Evolutionary conservation across 306 rosid genomes (phyloP).

Genomic region (Acacia confusa): DNA sequence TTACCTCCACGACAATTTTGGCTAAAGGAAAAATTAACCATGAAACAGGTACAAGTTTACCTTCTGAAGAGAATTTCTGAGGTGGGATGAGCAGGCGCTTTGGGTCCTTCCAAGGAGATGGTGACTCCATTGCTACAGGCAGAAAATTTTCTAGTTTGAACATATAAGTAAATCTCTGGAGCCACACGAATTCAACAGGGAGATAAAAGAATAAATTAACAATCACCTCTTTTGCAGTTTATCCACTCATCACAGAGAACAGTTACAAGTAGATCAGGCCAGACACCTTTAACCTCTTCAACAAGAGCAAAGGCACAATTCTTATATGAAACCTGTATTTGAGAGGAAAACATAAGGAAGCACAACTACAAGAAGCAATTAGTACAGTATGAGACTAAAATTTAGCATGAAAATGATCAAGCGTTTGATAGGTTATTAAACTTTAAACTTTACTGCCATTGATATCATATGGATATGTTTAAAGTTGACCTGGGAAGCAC

Average conservation of each 20-base stretch:
- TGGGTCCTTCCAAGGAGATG: constrained; percentile 78
- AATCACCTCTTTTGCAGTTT: constrained; percentile 85
- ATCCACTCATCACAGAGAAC: constrained; percentile 82
- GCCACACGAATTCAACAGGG: constrained; percentile 27
- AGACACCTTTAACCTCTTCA: constrained; percentile 72
- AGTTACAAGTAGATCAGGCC: constrained; percentile 77
- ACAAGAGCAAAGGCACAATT: constrained; percentile 56
- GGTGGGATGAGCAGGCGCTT: constrained; percentile 58
- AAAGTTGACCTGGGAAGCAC: not conserved
- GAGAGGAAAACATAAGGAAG: constrained; percentile 24
- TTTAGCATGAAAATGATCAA: not conserved
- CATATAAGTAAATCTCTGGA: constrained; percentile 25
- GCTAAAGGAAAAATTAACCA: constrained; percentile 19
- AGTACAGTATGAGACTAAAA: not conserved
- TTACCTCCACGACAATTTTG: constrained; percentile 15
- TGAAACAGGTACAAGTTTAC: constrained; percentile 44
- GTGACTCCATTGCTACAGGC: constrained; percentile 79
- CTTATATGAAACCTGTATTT: constrained; percentile 69
- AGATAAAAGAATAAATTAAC: constrained; percentile 23
- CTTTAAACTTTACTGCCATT: no score
- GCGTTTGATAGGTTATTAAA: not conserved
- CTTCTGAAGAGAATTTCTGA: constrained; percentile 48
- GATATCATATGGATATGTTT: not conserved
- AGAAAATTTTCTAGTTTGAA: constrained; percentile 36
- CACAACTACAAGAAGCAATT: constrained; percentile 17